Evolutionary conservation across 179 eudicot genomes (phyloP).

Genomic region (Sideroxylon spinosum): DNA sequence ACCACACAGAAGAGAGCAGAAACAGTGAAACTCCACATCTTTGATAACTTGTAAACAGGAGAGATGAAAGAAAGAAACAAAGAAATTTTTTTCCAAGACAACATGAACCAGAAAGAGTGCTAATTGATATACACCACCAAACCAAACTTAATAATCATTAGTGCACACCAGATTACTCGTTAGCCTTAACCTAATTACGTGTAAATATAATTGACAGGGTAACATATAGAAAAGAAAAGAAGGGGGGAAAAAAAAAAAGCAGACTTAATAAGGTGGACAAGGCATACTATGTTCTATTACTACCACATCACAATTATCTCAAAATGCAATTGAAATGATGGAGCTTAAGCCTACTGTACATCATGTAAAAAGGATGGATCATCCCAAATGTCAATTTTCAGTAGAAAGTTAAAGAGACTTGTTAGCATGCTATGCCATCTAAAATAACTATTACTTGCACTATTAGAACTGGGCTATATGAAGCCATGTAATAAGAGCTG

Average conservation of each 20-base stretch:
- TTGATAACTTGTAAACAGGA: neutral
- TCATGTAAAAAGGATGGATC: conserved; percentile 2
- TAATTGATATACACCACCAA: neutral
- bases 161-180: too few species aligned
- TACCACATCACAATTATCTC: neutral
- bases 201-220: neutral
- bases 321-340: neutral
- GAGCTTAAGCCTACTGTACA: neutral
- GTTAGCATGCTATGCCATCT: neutral
- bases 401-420: neutral
- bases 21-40: neutral
- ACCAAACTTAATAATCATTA: neutral
- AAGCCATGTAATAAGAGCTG: neutral
- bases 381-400: neutral
- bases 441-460: neutral
- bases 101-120: neutral
- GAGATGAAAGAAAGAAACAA: neutral
- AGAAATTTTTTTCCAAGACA: too few species aligned
- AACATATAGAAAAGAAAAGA: neutral
- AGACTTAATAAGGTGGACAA: too few species aligned
- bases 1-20: neutral
- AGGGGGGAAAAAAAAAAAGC: neutral
- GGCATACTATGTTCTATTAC: neutral
- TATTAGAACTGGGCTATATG: neutral
- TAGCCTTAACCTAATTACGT: too few species aligned